Percentiles rank a stretch among this genome's conserved stretches.
phyloP scores from a whole-genome alignment of 768 basidiomycete genomes.

The Serendipita vermifera region DNA sequence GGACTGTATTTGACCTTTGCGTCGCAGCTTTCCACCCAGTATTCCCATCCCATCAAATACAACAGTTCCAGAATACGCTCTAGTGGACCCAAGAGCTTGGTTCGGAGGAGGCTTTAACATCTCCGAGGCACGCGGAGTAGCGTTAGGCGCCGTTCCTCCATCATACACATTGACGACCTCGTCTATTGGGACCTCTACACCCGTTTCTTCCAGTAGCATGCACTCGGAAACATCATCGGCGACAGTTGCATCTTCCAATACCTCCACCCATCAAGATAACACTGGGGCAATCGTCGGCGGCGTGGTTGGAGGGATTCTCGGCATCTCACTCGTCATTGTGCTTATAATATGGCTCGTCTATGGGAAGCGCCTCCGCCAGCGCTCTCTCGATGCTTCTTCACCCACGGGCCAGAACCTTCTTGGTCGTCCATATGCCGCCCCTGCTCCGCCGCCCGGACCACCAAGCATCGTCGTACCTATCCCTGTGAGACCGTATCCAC shows the following conservation, averaged over 20 bases:
- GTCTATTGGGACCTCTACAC: too few species aligned
- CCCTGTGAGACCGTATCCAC: not conserved
- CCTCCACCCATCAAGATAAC: not conserved
- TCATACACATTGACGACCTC: too few species aligned
- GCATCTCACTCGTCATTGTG: not conserved
- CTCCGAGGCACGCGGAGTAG: not conserved
- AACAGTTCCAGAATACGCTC: not conserved
- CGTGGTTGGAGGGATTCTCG: not conserved
- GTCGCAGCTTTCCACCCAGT: not conserved
- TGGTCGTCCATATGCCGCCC: not conserved
- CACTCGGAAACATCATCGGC: not conserved
- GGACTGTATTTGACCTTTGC: too few species aligned
- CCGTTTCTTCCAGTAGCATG: not conserved
- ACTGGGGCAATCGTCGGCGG: slow-evolving; percentile 3
- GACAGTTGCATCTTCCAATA: not conserved
- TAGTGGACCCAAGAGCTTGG: not conserved
- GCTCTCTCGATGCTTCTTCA: not conserved
- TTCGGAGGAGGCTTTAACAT: not conserved
- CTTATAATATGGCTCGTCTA: not conserved
- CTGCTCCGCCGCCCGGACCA: not conserved
- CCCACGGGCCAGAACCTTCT: not conserved
- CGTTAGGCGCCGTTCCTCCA: too few species aligned
- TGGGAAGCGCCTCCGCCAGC: not conserved
- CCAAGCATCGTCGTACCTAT: not conserved
- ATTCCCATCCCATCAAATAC: slow-evolving; percentile 4